Evolutionary conservation across 176 grass and related monocot species (phyloP), one percentile per base, ranked within the genome.

Genomic region (Musa beccarii): DNA sequence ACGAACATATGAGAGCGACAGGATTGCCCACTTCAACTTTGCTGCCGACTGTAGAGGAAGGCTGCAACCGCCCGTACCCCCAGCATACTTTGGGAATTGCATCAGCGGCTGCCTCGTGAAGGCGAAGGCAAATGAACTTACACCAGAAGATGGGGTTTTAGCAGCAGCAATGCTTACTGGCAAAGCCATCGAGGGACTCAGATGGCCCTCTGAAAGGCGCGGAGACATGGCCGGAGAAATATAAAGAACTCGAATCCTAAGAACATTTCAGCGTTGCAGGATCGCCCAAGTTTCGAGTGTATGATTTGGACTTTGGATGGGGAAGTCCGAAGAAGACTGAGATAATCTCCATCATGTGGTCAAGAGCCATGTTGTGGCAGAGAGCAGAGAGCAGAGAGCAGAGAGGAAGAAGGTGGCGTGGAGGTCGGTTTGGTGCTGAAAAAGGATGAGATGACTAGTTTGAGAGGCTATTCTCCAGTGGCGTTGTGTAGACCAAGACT

Each of bases 31-130:
- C 69, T 59, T 90, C 10, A 17, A 59, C 17, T 73, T 90, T 72
- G 14, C 53, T 21, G 85, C 83, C 1, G 82, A 89, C 73, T 71
- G 77, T 72, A 83, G 87, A 2, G 43, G 49, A 8, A 77, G 68
- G 10, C 66, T 87, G 23, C 67, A 65, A 9, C 87, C 85, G 10
- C 87, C 84, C 1, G 9, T 81, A 0, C 76, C 76, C 0, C 28
- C 1, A 0, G 53, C 71, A 2, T 93, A 83, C 79, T 93, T 89
- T 24, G 87, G 90, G 11, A 87, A 87, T 75, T 87, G 84, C 73
- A 1, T 54, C 23, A 43, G 15, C 24, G 0, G 13, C 17, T 63
- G 76, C 69, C 49, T 64, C 15, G 76, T 63, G 2, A 22, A 55
- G 69, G 75, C 66, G 15, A 59, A 19, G 1, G 59, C 57, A 0